Evolutionary conservation across 1,139 yeast genomes (phyloP).

Genomic region (Pichia sorboxylosa): DNA sequence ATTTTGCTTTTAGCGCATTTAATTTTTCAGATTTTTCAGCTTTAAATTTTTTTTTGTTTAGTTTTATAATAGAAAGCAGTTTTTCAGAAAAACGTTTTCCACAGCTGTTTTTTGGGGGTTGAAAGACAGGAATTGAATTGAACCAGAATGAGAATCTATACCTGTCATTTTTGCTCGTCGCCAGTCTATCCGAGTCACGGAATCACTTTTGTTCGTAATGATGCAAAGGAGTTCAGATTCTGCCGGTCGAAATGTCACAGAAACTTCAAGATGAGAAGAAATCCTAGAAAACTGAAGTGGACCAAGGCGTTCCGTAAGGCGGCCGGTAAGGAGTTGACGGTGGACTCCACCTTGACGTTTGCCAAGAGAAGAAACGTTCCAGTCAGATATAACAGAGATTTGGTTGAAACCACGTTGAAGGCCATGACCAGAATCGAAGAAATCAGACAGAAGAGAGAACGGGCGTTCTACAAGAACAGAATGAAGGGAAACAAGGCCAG

Average conservation of each 20-base stretch:
- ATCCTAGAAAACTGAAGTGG: conserved; percentile 97
- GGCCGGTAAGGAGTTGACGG: conserved; percentile 97
- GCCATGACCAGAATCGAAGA: conserved; percentile 96
- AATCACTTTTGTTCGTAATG: conserved; percentile 94
- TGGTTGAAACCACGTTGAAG: conserved; percentile 84
- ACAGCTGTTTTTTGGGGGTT: too few species aligned
- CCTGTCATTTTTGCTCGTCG: conserved; percentile 94
- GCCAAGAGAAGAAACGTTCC: conserved; percentile 98
- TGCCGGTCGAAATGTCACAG: conserved; percentile 98
- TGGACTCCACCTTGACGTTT: conserved; percentile 90
- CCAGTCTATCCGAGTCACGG: conserved; percentile 98
- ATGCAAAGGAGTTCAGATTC: conserved; percentile 92
- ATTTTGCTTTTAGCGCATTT: too few species aligned
- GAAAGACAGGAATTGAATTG: too few species aligned
- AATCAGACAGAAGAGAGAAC: conserved; percentile 91
- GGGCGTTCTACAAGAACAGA: conserved; percentile 98
- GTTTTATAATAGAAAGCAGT: too few species aligned
- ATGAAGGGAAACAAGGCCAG: conserved; percentile 95
- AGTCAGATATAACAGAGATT: conserved; percentile 92
- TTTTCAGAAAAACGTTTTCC: too few species aligned
- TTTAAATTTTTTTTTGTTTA: too few species aligned
- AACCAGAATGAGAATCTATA: conserved; percentile 68
- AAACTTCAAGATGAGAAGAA: conserved; percentile 94
- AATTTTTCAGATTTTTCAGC: too few species aligned
- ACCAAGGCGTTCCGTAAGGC: conserved; percentile 98